Evolutionary conservation across 179 eudicot species (phyloP).

Genomic region (Silene noctiflora): DNA sequence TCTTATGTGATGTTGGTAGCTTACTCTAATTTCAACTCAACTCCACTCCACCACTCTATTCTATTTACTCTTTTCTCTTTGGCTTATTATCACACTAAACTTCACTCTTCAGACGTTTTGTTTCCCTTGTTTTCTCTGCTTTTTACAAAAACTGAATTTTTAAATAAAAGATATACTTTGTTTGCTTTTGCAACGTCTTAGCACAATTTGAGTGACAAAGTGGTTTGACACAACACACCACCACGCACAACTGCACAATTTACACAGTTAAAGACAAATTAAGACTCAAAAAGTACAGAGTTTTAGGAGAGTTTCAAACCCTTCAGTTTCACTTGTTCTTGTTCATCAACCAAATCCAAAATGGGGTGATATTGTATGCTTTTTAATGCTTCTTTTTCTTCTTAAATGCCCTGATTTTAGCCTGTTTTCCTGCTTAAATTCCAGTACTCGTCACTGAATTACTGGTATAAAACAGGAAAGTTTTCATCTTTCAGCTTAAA

Average conservation of each 20-base stretch:
- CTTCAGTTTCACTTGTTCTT: slow-evolving; percentile 28
- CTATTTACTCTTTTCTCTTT: background rate
- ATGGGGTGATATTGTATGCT: slow-evolving; percentile 23
- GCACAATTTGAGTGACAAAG: slow-evolving; percentile 25
- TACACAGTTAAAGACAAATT: slow-evolving; percentile 5
- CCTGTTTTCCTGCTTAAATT: background rate
- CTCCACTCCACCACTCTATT: background rate
- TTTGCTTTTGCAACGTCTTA: slow-evolving; percentile 35
- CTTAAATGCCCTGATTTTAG: background rate
- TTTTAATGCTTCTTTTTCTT: background rate
- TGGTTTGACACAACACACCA: slow-evolving; percentile 23
- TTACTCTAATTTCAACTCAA: slow-evolving; percentile 10
- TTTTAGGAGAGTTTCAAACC: background rate
- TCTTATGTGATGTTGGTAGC: background rate
- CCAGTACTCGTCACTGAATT: no score
- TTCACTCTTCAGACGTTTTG: slow-evolving; percentile 9
- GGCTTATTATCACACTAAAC: background rate
- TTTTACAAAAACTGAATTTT: background rate
- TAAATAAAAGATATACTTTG: slow-evolving; percentile 33
- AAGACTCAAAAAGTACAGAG: background rate
- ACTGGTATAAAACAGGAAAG: slow-evolving; percentile 7
- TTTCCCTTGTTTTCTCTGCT: slow-evolving; percentile 10
- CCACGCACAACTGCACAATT: slow-evolving; percentile 16
- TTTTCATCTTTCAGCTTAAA: slow-evolving; percentile 17
- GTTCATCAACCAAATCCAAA: slow-evolving; percentile 6